Conservation (phyloP, 108 stramenopile genomes). For the Discostella stelligeroides region DNA sequence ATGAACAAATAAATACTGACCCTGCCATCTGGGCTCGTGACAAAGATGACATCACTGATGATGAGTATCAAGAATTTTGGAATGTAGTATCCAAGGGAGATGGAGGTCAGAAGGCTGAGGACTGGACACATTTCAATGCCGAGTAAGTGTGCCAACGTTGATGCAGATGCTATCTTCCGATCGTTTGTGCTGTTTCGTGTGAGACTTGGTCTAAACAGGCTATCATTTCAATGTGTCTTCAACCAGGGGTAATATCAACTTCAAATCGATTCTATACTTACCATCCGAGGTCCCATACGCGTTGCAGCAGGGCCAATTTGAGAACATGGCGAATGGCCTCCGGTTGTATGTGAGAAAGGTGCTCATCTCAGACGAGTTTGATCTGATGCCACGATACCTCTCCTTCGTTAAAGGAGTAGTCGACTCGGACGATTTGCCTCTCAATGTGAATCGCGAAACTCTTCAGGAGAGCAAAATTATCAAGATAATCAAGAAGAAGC, state of each 20-base stretch:
- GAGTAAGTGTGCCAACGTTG: slow-evolving; percentile 56
- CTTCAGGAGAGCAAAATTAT: slow-evolving; percentile 97
- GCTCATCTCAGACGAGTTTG: slow-evolving; percentile 98
- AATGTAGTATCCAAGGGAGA: slow-evolving; percentile 73
- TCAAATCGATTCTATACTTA: slow-evolving; percentile 96
- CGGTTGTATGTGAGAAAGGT: slow-evolving; percentile 98
- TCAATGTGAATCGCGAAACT: slow-evolving; percentile 99
- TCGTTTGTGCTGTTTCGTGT: neutral
- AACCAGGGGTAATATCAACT: slow-evolving; percentile 96
- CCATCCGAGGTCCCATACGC: slow-evolving; percentile 73
- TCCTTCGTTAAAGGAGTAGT: slow-evolving; percentile 97
- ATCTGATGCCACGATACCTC: slow-evolving; percentile 96
- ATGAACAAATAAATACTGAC: slow-evolving; percentile 93
- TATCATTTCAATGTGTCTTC: neutral
- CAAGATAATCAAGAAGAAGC: slow-evolving; percentile 99
- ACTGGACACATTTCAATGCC: slow-evolving; percentile 98
- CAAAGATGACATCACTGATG: slow-evolving; percentile 95
- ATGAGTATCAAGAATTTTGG: slow-evolving; percentile 98
- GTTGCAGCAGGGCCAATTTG: slow-evolving; percentile 56
- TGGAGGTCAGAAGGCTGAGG: slow-evolving; percentile 61
- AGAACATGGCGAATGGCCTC: slow-evolving; percentile 51
- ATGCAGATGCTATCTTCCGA: neutral
- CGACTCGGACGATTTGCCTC: slow-evolving; percentile 98
- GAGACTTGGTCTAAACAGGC: neutral
- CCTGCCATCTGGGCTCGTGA: slow-evolving; percentile 98